Conservation (phyloP, 805 yeast species). For the Starmerella gropengiesseri region DNA sequence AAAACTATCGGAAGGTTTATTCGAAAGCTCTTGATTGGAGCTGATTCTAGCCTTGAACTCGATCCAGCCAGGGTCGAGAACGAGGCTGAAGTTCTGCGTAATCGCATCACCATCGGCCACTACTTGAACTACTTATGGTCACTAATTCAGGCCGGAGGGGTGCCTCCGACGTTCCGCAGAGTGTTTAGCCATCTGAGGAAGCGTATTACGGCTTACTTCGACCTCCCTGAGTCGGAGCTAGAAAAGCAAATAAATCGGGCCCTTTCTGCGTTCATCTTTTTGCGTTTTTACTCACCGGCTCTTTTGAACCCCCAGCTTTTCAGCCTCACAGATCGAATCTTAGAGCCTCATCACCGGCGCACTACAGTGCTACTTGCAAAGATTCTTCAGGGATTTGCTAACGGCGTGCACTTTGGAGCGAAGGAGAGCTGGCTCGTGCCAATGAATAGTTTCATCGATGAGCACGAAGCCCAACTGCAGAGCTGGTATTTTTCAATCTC, state of each 20-base stretch:
- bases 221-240: not conserved
- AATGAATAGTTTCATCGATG: constrained; percentile 58
- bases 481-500: constrained; percentile 66
- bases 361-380: constrained; percentile 77
- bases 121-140: constrained; percentile 29
- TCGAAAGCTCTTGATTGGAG: constrained; percentile 39
- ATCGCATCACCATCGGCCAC: constrained; percentile 39
- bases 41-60: constrained; percentile 52
- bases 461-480: constrained; percentile 46
- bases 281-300: constrained; percentile 84
- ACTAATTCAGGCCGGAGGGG: constrained; percentile 16
- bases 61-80: constrained; percentile 56
- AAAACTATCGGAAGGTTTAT: constrained; percentile 63
- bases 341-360: constrained; percentile 59
- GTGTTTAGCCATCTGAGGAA: constrained; percentile 19
- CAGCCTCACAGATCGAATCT: constrained; percentile 58
- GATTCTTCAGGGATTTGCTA: constrained; percentile 61
- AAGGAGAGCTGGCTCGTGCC: constrained; percentile 72
- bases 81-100: constrained; percentile 33
- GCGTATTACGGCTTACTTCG: constrained; percentile 10
- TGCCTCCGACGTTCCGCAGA: constrained; percentile 23
- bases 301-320: constrained; percentile 80
- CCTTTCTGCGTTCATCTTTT: constrained; percentile 69
- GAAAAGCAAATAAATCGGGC: constrained; percentile 46
- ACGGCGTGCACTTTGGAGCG: constrained; percentile 58